These are phyloP conservation scores for Syzygium oleosum DNA, from an alignment of 345 rosid genomes.

Conservation along the genomic window DNA sequence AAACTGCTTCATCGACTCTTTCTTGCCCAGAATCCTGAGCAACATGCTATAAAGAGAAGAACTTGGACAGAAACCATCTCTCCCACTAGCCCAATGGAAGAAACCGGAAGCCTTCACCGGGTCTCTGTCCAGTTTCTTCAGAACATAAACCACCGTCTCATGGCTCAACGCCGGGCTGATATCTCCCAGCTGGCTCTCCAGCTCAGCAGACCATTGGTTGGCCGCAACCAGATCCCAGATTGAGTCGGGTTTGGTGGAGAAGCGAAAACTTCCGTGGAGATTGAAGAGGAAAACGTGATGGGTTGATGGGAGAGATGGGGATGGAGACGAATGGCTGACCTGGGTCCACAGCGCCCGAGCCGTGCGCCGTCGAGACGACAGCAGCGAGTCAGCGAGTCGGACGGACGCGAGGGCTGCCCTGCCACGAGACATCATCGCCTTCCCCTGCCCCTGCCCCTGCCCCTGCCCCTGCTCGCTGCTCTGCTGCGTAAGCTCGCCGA, in stretches of 20 bases:
- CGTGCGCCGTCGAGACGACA: slow-evolving; percentile 20
- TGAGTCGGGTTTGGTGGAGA: slow-evolving; percentile 38
- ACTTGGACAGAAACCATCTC: slow-evolving; percentile 49
- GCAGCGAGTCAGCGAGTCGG: slow-evolving; percentile 22
- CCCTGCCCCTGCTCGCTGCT: neutral
- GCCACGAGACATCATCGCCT: slow-evolving; percentile 48
- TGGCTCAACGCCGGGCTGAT: slow-evolving; percentile 25
- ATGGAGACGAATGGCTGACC: slow-evolving; percentile 29
- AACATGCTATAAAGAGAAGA: slow-evolving; percentile 53
- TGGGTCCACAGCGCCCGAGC: slow-evolving; percentile 17
- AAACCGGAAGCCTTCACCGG: slow-evolving; percentile 54
- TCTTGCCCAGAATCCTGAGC: slow-evolving; percentile 48
- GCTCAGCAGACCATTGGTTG: slow-evolving; percentile 47
- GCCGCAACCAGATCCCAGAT: slow-evolving; percentile 30
- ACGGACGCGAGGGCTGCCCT: slow-evolving; percentile 29
- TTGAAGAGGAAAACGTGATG: slow-evolving; percentile 4
- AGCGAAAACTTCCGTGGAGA: slow-evolving; percentile 13
- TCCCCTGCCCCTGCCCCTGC: neutral
- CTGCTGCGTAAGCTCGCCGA: neutral
- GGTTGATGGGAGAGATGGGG: neutral
- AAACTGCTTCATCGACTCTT: slow-evolving; percentile 48
- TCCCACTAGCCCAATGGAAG: slow-evolving; percentile 55
- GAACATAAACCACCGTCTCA: slow-evolving; percentile 57
- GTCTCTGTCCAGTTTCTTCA: slow-evolving; percentile 45
- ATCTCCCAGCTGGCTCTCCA: slow-evolving; percentile 30